These are phyloP conservation scores for Aeschynomene evenia DNA, from an alignment of 306 rosid genomes.

Conservation along the genomic window DNA sequence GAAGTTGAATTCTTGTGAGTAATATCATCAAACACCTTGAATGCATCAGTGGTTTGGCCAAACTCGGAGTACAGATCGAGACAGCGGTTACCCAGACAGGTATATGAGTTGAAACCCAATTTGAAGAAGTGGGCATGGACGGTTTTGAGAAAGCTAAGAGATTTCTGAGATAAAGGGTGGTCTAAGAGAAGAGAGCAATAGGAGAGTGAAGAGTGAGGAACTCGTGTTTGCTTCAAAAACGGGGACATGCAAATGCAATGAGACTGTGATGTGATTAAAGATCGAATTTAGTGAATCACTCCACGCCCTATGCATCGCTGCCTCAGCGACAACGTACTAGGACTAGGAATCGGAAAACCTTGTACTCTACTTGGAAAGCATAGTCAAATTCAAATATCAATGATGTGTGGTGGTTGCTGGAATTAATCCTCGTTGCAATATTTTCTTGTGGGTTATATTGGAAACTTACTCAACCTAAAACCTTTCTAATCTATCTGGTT, in stretches of 20 bases:
- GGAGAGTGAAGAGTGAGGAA: conserved; percentile 41
- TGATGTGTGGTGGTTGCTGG: not conserved
- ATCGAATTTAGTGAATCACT: not conserved
- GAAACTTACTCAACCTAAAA: not conserved
- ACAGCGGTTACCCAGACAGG: conserved; percentile 72
- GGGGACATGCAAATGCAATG: conserved; percentile 58
- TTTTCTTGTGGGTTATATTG: not conserved
- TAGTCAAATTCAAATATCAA: too few relatives aligned
- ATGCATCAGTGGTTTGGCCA: conserved; percentile 50
- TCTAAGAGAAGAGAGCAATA: conserved; percentile 49
- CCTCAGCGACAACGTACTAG: not conserved
- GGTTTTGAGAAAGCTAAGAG: conserved; percentile 36
- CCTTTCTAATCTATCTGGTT: too few relatives aligned
- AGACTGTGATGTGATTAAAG: not conserved
- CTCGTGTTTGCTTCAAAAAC: conserved; percentile 47
- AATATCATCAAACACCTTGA: conserved; percentile 58
- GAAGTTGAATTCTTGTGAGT: conserved; percentile 58
- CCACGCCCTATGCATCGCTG: not conserved
- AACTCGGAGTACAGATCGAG: conserved; percentile 52
- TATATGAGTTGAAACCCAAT: conserved; percentile 59
- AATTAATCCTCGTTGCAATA: not conserved
- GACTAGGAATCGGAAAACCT: not conserved
- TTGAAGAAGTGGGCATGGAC: conserved; percentile 70
- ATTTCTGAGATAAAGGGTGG: conserved; percentile 45
- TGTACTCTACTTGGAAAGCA: too few relatives aligned